phyloP scores from a whole-genome alignment of 2,329 filamentous ascomycete genomes.

The Aspergillus puulaauensis region DNA sequence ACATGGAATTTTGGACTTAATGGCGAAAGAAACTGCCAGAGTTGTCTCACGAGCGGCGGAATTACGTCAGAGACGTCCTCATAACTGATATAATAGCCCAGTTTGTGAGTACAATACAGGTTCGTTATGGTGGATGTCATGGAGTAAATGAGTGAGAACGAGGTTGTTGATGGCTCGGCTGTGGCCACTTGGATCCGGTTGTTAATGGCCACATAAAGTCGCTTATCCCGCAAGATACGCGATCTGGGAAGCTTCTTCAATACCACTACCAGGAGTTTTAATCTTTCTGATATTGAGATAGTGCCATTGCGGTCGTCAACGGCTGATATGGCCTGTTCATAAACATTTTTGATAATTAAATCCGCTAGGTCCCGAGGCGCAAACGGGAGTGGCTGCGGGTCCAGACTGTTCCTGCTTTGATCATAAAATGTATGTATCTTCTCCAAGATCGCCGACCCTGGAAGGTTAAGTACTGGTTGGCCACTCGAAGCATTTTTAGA shows the following conservation, averaged over 20 bases:
- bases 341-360: constrained; percentile 63
- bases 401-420: constrained; percentile 67
- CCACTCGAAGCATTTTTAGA: constrained; percentile 23
- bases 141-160: constrained; percentile 37
- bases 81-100: constrained; percentile 39
- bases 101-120: constrained; percentile 36
- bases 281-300: constrained; percentile 56
- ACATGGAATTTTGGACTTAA: constrained; percentile 89
- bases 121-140: constrained; percentile 51
- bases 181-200: constrained; percentile 22
- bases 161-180: constrained; percentile 27
- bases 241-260: constrained; percentile 42
- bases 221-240: constrained; percentile 31
- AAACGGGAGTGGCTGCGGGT: constrained; percentile 62
- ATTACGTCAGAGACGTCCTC: constrained; percentile 61
- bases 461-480: constrained; percentile 14
- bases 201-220: constrained; percentile 36
- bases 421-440: constrained; percentile 67
- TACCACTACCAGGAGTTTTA: constrained; percentile 58
- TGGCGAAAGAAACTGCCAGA: constrained; percentile 82
- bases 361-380: constrained; percentile 56
- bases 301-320: constrained; percentile 25
- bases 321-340: constrained; percentile 34
- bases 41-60: constrained; percentile 64
- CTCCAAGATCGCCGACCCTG: constrained; percentile 52